Evolutionary conservation across 2,329 filamentous ascomycete genomes (phyloP).

Genomic region (Paecilomyces sp.): DNA sequence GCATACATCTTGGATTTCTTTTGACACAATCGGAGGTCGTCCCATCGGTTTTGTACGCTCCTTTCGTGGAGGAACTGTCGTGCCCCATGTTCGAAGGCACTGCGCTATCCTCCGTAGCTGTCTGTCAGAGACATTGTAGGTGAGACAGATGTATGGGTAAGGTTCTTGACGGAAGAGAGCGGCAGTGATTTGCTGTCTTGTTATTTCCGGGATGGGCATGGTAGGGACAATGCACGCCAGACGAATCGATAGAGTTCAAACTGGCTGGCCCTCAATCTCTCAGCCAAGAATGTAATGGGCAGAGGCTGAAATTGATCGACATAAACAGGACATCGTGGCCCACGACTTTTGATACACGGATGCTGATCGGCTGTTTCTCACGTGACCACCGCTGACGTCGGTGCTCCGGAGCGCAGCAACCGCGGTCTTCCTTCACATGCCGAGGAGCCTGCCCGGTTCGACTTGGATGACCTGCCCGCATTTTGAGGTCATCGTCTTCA

Average conservation of each 20-base stretch:
- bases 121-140: conserved; percentile 39
- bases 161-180: conserved; percentile 6
- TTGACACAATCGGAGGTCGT: conserved; percentile 1
- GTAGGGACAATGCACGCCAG: neutral
- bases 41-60: conserved; percentile 3
- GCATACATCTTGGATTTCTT: conserved; percentile 3
- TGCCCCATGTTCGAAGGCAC: conserved; percentile 5
- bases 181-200: conserved; percentile 3
- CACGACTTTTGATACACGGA: neutral
- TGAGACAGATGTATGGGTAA: conserved; percentile 2
- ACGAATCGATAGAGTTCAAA: neutral
- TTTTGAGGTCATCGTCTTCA: neutral
- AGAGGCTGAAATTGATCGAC: neutral
- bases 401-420: conserved; percentile 4
- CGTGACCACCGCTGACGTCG: conserved; percentile 27
- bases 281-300: neutral
- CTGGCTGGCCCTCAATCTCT: neutral
- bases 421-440: conserved; percentile 28
- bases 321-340: neutral
- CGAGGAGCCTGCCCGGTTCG: conserved; percentile 20
- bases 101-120: conserved; percentile 11
- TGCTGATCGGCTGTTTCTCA: conserved; percentile 7
- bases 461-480: conserved; percentile 8
- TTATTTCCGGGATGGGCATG: conserved; percentile 1
- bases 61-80: conserved; percentile 1